phyloP scores from a whole-genome alignment of 768 basidiomycete species.

The Kwoniella sp. region DNA sequence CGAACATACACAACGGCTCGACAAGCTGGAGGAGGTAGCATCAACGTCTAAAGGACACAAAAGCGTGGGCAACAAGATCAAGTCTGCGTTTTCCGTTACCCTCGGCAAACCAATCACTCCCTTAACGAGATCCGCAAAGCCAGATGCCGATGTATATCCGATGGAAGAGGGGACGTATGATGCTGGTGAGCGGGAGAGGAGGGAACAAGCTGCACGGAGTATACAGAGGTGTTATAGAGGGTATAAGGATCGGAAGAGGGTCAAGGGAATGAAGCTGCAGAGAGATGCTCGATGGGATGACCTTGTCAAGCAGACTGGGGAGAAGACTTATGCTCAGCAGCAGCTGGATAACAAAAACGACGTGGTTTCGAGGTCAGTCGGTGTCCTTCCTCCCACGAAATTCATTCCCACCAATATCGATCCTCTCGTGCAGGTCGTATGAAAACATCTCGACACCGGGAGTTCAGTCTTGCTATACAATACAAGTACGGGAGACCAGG shows the following conservation, averaged over 20 bases:
- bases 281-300: constrained; percentile 46
- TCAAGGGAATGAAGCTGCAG: constrained; percentile 26
- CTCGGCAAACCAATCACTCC: not conserved
- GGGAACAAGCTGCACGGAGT: constrained; percentile 16
- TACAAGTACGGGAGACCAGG: too few species aligned
- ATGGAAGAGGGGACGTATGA: not conserved
- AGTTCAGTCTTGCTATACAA: too few species aligned
- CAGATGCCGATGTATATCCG: not conserved
- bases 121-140: not conserved
- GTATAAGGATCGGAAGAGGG: constrained; percentile 23
- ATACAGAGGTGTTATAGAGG: constrained; percentile 36
- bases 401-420: too few species aligned
- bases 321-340: constrained; percentile 24
- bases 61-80: not conserved
- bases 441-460: too few species aligned
- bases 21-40: not conserved
- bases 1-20: not conserved
- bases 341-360: constrained; percentile 48
- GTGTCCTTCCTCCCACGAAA: too few species aligned
- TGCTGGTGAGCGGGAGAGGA: not conserved
- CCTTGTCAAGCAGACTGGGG: constrained; percentile 31
- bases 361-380: constrained; percentile 35
- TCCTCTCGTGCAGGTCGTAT: too few species aligned
- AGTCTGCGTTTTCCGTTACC: not conserved
- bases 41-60: not conserved